These are phyloP conservation scores for Fusarium nygamai DNA, from an alignment of 2,329 filamentous ascomycete species.

Conservation along the genomic window DNA sequence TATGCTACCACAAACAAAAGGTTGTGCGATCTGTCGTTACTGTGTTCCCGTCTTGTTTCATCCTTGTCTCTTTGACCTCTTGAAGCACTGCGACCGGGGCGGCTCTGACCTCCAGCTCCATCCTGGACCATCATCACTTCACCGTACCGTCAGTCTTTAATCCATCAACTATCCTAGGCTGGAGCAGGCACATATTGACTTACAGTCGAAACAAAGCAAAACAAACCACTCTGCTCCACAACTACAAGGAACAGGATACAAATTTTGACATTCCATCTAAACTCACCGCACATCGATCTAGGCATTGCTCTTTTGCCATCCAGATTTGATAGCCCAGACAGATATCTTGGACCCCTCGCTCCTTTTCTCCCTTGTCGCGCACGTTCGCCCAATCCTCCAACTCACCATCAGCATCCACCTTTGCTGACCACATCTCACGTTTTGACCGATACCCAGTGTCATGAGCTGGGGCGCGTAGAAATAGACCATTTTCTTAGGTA, in stretches of 20 bases:
- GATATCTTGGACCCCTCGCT: slow-evolving; percentile 13
- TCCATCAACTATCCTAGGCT: slow-evolving; percentile 13
- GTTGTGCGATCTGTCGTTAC: background rate
- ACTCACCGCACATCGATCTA: slow-evolving; percentile 26
- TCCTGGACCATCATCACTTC: slow-evolving; percentile 20
- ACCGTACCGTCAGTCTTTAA: slow-evolving; percentile 39
- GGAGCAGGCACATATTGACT: slow-evolving; percentile 11
- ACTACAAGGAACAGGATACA: slow-evolving; percentile 1
- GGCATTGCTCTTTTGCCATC: slow-evolving; percentile 16
- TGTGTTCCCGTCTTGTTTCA: slow-evolving; percentile 22
- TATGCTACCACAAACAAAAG: background rate
- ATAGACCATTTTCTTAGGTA: slow-evolving; percentile 38
- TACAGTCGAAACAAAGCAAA: slow-evolving; percentile 6
- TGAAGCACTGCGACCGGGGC: slow-evolving; percentile 15
- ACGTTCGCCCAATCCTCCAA: slow-evolving; percentile 11
- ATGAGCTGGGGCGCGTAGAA: slow-evolving; percentile 45
- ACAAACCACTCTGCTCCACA: slow-evolving; percentile 16
- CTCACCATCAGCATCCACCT: slow-evolving; percentile 28
- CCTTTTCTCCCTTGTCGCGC: slow-evolving; percentile 32
- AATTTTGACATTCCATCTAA: slow-evolving; percentile 27
- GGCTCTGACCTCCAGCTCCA: slow-evolving; percentile 17
- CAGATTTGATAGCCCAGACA: background rate
- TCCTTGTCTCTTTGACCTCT: slow-evolving; percentile 24
- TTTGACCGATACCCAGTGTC: slow-evolving; percentile 32
- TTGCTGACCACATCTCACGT: slow-evolving; percentile 20